These are phyloP conservation scores for Chionographis japonica DNA, from an alignment of 106 monocot genomes.

Conservation along the genomic window DNA sequence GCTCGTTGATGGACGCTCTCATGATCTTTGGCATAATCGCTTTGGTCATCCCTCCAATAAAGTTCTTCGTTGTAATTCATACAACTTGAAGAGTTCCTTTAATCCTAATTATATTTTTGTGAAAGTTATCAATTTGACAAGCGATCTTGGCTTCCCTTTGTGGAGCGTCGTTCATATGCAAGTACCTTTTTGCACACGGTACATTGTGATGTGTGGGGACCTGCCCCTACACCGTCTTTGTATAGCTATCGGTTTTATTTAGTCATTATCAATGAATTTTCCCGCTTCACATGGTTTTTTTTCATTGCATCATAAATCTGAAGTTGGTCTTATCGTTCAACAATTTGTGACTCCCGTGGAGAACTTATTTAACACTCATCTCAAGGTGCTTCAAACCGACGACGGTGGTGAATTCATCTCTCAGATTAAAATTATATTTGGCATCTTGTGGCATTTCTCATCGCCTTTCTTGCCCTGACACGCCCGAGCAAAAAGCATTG, in stretches of 20 bases:
- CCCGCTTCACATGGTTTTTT: not conserved
- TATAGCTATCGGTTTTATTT: not conserved
- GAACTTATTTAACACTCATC: not conserved
- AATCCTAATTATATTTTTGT: not conserved
- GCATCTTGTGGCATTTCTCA: too few relatives aligned
- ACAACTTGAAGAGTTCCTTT: not conserved
- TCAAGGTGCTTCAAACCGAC: not conserved
- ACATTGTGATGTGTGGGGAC: not conserved
- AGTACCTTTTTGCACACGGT: not conserved
- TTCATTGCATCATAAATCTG: too few relatives aligned
- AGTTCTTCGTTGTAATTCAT: not conserved
- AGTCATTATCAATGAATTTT: not conserved
- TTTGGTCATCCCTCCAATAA: not conserved
- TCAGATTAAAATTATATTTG: too few relatives aligned
- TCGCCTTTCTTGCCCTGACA: not conserved
- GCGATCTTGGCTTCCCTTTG: not conserved
- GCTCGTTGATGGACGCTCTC: too few relatives aligned
- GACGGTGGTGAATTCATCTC: too few relatives aligned
- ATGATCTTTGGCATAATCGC: too few relatives aligned
- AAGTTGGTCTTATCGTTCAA: too few relatives aligned
- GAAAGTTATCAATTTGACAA: not conserved
- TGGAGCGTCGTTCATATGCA: not conserved
- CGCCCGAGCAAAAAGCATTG: not conserved
- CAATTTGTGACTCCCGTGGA: too few relatives aligned
- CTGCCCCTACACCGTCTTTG: not conserved